Conservation (phyloP, 2,329 filamentous ascomycete species). For the Sporothrix schenckii region DNA sequence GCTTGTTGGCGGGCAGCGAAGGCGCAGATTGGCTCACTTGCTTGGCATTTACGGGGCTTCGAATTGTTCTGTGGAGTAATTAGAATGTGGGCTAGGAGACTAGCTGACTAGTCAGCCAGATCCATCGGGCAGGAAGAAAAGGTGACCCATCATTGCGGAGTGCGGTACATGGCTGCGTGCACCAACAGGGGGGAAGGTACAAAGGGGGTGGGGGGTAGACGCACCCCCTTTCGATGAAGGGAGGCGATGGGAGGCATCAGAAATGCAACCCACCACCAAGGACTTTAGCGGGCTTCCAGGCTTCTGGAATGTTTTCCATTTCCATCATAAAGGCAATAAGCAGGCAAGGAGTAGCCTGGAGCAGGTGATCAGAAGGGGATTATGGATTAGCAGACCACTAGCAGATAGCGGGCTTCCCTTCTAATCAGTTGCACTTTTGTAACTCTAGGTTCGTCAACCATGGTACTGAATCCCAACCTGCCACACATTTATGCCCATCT, state of each 20-base stretch:
- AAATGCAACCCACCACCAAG: not conserved
- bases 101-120: conserved; percentile 15
- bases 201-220: not conserved
- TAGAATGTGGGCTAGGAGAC: not conserved
- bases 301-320: not conserved
- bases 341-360: too few relatives aligned
- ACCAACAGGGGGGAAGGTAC: not conserved
- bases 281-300: not conserved
- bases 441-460: conserved; percentile 8
- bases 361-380: not conserved
- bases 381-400: not conserved
- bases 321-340: not conserved
- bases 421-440: not conserved
- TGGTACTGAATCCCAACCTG: conserved; percentile 20
- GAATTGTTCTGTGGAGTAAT: conserved; percentile 27
- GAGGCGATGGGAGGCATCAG: not conserved
- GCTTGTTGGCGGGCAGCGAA: conserved; percentile 9
- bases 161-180: conserved; percentile 19
- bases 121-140: conserved; percentile 28
- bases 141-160: conserved; percentile 28
- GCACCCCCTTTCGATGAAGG: not conserved
- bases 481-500: conserved; percentile 27
- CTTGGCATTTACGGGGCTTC: not conserved
- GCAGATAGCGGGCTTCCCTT: too few relatives aligned
- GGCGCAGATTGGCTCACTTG: conserved; percentile 2